These are phyloP conservation scores for Posidonia oceanica DNA, from an alignment of 116 monocot species.

Conservation along the genomic window DNA sequence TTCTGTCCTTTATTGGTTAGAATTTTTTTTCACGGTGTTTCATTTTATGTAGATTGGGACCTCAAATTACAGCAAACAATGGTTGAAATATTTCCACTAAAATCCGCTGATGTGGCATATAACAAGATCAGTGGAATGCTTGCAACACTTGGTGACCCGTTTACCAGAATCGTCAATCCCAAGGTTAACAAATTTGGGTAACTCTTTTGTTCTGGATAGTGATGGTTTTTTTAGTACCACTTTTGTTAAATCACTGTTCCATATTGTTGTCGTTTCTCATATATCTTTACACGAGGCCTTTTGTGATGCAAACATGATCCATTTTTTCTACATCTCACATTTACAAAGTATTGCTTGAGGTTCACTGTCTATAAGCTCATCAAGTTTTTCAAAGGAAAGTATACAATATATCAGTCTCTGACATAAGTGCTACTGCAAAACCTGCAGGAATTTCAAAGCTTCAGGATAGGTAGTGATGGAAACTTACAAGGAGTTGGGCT, in stretches of 20 bases:
- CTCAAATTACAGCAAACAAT: constrained; percentile 86
- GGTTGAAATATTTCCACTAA: constrained; percentile 89
- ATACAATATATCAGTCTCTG: not conserved
- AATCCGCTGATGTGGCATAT: constrained; percentile 88
- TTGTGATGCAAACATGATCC: too few relatives aligned
- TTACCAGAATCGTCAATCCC: constrained; percentile 84
- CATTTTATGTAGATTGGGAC: constrained; percentile 72
- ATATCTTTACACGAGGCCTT: too few relatives aligned
- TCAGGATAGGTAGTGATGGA: constrained; percentile 90
- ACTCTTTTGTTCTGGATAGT: too few relatives aligned
- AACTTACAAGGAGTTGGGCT: constrained; percentile 94
- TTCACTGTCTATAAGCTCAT: not conserved
- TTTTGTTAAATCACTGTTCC: too few relatives aligned
- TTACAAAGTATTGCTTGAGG: not conserved
- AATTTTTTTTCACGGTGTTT: not conserved
- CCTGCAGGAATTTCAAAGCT: constrained; percentile 85
- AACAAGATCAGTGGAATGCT: constrained; percentile 89
- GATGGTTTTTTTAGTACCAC: too few relatives aligned
- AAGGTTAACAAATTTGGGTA: constrained; percentile 23
- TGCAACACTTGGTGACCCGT: constrained; percentile 84
- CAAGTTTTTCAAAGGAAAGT: not conserved
- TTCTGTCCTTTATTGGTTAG: not conserved
- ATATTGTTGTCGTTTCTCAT: too few relatives aligned
- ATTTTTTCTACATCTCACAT: too few relatives aligned
- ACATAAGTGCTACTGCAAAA: constrained; percentile 2